A percentile compares a stretch with the other conserved stretches of the same genome.
These are phyloP conservation scores for Monosporascus sp. DNA, from an alignment of 2,329 filamentous ascomycete genomes.

Conservation along the genomic window DNA sequence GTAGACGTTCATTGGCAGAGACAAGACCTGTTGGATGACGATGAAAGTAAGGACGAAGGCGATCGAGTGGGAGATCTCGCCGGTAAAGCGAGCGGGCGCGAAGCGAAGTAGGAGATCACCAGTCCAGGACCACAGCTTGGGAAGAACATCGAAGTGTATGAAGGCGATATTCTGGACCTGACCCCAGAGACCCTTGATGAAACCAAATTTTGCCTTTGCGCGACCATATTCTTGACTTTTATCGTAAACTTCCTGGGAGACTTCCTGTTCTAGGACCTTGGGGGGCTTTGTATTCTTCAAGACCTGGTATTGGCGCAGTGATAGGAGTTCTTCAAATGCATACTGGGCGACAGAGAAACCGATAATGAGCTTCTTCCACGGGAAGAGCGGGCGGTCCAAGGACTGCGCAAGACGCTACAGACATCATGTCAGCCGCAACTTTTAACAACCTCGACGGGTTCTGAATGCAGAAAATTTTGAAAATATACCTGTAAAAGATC, in stretches of 20 bases:
- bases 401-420: conserved; percentile 68
- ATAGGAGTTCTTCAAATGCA: conserved; percentile 83
- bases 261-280: conserved; percentile 81
- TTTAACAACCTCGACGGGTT: background rate
- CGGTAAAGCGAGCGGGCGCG: conserved; percentile 72
- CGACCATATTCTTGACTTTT: conserved; percentile 95
- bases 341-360: conserved; percentile 92
- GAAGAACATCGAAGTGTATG: conserved; percentile 86
- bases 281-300: conserved; percentile 76
- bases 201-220: conserved; percentile 86
- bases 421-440: conserved; percentile 9
- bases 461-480: conserved; percentile 6
- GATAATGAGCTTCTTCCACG: conserved; percentile 95
- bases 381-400: conserved; percentile 88
- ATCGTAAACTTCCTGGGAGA: conserved; percentile 85
- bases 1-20: conserved; percentile 80
- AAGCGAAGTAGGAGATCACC: conserved; percentile 69
- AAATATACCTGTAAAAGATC: conserved; percentile 30
- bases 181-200: conserved; percentile 74
- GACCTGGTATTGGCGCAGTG: conserved; percentile 82
- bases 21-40: conserved; percentile 72
- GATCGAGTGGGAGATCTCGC: conserved; percentile 91
- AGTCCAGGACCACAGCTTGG: conserved; percentile 81
- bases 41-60: conserved; percentile 87
- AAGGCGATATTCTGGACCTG: conserved; percentile 86